phyloP scores from a whole-genome alignment of 768 basidiomycete species.

The Trametes villosa region DNA sequence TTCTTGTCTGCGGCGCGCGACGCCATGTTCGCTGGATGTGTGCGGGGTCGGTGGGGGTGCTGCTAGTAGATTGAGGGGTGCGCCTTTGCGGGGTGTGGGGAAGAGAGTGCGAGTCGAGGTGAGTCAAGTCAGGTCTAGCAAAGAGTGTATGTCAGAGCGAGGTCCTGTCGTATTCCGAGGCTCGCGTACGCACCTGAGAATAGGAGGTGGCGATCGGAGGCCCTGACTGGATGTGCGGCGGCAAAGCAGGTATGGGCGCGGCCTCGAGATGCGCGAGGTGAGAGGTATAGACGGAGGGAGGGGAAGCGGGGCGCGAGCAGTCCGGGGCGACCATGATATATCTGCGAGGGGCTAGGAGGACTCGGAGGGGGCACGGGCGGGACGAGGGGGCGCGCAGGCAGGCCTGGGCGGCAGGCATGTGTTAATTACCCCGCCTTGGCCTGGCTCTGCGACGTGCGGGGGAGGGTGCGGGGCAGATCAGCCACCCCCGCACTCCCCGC shows the following conservation, averaged over 20 bases:
- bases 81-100: background rate
- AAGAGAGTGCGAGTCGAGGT: background rate
- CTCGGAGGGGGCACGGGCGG: constrained; percentile 4
- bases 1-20: constrained; percentile 55
- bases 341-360: constrained; percentile 8
- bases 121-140: too few species aligned
- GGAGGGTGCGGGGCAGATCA: background rate
- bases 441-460: background rate
- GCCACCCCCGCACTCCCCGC: background rate
- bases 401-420: constrained; percentile 10
- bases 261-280: background rate
- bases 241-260: background rate
- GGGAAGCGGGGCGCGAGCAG: background rate
- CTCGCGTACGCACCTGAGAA: background rate
- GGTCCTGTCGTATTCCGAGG: constrained; percentile 2
- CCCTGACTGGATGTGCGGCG: background rate
- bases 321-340: background rate
- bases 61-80: background rate
- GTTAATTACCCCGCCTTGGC: constrained; percentile 7
- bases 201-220: background rate
- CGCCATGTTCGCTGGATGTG: constrained; percentile 7
- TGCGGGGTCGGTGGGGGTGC: background rate
- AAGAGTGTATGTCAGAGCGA: too few species aligned
- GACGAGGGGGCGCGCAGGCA: background rate
- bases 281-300: background rate